These are phyloP conservation scores for Tetrapisispora fleetii DNA, from an alignment of 805 yeast species.

Conservation along the genomic window DNA sequence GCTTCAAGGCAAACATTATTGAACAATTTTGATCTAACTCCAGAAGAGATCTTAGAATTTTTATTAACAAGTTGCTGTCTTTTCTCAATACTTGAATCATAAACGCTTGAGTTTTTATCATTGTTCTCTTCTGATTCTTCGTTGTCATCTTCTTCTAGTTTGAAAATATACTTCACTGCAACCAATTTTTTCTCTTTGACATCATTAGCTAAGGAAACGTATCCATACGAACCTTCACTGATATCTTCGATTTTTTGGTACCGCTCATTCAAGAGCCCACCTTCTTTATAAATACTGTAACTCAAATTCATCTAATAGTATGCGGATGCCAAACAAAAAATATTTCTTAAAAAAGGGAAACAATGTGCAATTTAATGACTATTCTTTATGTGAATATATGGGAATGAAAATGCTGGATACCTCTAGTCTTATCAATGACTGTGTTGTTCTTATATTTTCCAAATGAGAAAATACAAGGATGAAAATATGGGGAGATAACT, in stretches of 20 bases:
- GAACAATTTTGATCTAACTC: conserved; percentile 26
- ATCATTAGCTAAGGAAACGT: conserved; percentile 81
- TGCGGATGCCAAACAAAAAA: neutral
- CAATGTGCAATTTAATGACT: neutral
- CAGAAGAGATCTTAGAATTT: conserved; percentile 30
- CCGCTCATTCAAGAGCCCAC: conserved; percentile 46
- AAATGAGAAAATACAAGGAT: too few relatives aligned
- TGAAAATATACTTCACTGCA: conserved; percentile 79
- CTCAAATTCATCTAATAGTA: conserved; percentile 20
- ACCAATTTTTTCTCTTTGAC: conserved; percentile 41
- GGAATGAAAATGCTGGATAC: too few relatives aligned
- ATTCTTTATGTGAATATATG: too few relatives aligned
- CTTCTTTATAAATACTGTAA: conserved; percentile 35
- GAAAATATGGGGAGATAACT: neutral
- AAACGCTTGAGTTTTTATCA: conserved; percentile 12
- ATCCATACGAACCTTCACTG: conserved; percentile 89
- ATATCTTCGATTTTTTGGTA: conserved; percentile 65
- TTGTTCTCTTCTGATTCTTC: conserved; percentile 12
- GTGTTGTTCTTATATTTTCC: too few relatives aligned
- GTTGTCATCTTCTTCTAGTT: conserved; percentile 37
- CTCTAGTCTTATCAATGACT: too few relatives aligned
- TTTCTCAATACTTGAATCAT: conserved; percentile 17
- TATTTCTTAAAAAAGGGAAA: neutral
- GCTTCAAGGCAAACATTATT: conserved; percentile 48
- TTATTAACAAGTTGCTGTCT: conserved; percentile 15